A percentile compares a stretch with the other conserved stretches of the same genome.
Evolutionary conservation across 2,329 filamentous ascomycete genomes (phyloP).

Genomic region (Parafenestella ontariensis): DNA sequence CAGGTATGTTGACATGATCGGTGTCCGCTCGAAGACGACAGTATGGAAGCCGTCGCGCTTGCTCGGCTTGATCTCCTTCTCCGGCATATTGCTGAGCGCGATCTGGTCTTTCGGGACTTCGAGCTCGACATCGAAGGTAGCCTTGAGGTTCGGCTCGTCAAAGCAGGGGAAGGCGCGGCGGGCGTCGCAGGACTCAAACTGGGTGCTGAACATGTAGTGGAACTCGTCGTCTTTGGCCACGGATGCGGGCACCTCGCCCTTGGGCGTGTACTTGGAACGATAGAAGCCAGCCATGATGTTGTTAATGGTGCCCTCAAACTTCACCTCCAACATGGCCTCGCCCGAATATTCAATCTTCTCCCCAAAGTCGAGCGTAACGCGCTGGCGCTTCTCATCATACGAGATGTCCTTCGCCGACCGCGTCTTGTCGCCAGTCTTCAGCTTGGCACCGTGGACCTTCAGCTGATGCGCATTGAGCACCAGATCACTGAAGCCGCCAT

Average conservation of each 20-base stretch:
- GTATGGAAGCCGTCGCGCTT: slow-evolving; percentile 74
- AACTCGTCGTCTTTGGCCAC: slow-evolving; percentile 75
- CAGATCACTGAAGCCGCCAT: slow-evolving; percentile 71
- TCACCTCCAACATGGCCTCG: slow-evolving; percentile 71
- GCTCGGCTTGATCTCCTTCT: slow-evolving; percentile 76
- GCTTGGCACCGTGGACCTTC: slow-evolving; percentile 72
- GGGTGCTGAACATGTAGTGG: slow-evolving; percentile 83
- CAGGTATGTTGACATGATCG: slow-evolving; percentile 95
- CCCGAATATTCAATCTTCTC: slow-evolving; percentile 72
- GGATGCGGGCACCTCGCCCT: slow-evolving; percentile 72
- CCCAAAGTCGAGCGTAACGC: slow-evolving; percentile 78
- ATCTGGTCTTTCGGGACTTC: slow-evolving; percentile 89
- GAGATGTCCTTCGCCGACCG: slow-evolving; percentile 71
- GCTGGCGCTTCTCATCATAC: slow-evolving; percentile 85
- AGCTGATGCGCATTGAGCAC: slow-evolving; percentile 87
- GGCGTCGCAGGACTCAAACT: slow-evolving; percentile 97
- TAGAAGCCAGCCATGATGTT: slow-evolving; percentile 91
- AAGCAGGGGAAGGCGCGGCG: slow-evolving; percentile 96
- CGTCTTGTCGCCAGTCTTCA: slow-evolving; percentile 64
- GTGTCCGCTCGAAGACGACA: slow-evolving; percentile 89
- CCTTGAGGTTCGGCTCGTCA: slow-evolving; percentile 96
- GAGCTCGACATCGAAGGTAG: slow-evolving; percentile 91
- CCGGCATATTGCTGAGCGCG: slow-evolving; percentile 94
- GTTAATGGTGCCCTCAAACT: slow-evolving; percentile 84
- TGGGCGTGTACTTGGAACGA: slow-evolving; percentile 89